A percentile compares a stretch with the other conserved stretches of the same genome.
Evolutionary conservation across 1,284 basidiomycete species (phyloP).

Genomic region (Termitomyces sp.): DNA sequence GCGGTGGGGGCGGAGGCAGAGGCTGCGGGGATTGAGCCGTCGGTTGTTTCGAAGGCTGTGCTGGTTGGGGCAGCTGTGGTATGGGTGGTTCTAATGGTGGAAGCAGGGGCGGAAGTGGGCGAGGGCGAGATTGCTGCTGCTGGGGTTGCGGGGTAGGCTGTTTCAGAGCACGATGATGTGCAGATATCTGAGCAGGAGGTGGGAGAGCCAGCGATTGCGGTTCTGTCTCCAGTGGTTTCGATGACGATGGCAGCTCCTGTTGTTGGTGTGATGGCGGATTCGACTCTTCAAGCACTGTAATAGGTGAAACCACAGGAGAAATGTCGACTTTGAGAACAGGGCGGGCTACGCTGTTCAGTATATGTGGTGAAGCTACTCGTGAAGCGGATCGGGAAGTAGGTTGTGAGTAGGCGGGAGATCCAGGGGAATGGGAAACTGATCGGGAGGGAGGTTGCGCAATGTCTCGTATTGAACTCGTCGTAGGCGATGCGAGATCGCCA

Average conservation of each 20-base stretch:
- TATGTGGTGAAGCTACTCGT: background rate
- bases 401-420: background rate
- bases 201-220: background rate
- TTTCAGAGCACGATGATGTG: background rate
- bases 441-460: too few relatives aligned
- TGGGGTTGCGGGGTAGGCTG: background rate
- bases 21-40: background rate
- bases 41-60: background rate
- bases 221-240: background rate
- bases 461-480: background rate
- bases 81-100: background rate
- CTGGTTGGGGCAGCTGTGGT: background rate
- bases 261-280: background rate
- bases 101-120: background rate
- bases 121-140: background rate
- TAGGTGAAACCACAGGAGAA: background rate
- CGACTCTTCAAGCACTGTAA: background rate
- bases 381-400: background rate
- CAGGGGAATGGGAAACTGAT: background rate
- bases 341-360: background rate
- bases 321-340: background rate
- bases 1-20: background rate
- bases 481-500: background rate
- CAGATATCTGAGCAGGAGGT: background rate
- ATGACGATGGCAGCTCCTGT: background rate